Evolutionary conservation across 148 eudicot genomes (phyloP).

Genomic region (Nyssa sinensis): DNA sequence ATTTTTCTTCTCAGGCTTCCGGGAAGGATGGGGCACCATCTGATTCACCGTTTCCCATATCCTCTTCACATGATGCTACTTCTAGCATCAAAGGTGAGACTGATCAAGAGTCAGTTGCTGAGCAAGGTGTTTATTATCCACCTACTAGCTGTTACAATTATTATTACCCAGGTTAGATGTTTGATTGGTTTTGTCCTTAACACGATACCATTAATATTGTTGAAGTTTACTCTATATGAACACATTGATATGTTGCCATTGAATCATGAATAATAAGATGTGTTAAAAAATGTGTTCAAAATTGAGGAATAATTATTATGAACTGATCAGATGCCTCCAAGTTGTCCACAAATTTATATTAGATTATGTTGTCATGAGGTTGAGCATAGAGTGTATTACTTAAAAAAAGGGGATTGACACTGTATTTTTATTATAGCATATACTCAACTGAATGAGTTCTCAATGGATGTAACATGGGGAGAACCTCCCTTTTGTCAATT

Average conservation of each 20-base stretch:
- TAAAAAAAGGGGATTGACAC: too few relatives aligned
- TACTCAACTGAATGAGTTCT: too few relatives aligned
- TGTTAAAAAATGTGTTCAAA: too few relatives aligned
- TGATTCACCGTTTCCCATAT: constrained; percentile 23
- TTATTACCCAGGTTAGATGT: constrained; percentile 61
- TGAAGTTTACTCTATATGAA: neutral
- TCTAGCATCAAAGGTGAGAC: constrained; percentile 40
- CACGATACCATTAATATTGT: neutral
- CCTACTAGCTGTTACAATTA: constrained; percentile 63
- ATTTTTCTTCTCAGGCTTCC: constrained; percentile 21
- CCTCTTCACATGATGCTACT: constrained; percentile 30
- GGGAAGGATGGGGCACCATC: constrained; percentile 19
- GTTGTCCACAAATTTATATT: neutral
- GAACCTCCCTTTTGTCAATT: too few relatives aligned
- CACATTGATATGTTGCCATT: neutral
- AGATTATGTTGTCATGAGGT: neutral
- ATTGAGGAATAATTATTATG: neutral
- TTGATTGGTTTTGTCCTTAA: constrained; percentile 10
- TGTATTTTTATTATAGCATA: too few relatives aligned
- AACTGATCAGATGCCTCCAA: neutral
- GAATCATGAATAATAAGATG: neutral
- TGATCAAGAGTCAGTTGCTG: constrained; percentile 43
- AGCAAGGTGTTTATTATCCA: constrained; percentile 51
- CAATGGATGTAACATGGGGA: too few relatives aligned
- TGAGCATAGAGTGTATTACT: neutral